Evolutionary conservation across 768 basidiomycete species (phyloP).

Genomic region (Leucosporidium scottii): DNA sequence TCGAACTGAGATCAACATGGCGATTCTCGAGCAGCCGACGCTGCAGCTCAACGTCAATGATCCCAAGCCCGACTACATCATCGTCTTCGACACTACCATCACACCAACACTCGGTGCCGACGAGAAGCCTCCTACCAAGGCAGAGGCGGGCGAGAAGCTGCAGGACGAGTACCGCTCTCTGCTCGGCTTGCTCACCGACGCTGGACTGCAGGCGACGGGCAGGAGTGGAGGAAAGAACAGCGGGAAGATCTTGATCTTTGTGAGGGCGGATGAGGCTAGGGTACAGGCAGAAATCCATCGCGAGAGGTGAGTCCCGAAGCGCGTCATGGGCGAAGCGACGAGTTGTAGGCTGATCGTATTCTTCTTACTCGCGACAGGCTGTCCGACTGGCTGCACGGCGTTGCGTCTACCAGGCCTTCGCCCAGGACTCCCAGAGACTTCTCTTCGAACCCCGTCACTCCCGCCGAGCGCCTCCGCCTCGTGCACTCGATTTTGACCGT

Average conservation of each 20-base stretch:
- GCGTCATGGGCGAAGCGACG: not conserved
- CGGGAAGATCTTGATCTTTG: conserved; percentile 67
- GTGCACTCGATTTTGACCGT: conserved; percentile 61
- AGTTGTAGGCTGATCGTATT: not conserved
- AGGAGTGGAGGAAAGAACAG: conserved; percentile 59
- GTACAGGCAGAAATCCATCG: conserved; percentile 52
- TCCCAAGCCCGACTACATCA: conserved; percentile 20
- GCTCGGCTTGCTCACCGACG: conserved; percentile 54
- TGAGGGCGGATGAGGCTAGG: conserved; percentile 59
- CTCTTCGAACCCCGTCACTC: conserved; percentile 48
- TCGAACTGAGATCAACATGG: no score
- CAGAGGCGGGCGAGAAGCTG: conserved; percentile 56
- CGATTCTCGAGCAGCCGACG: no score
- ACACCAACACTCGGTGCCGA: not conserved
- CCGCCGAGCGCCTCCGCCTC: conserved; percentile 74
- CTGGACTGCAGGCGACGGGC: conserved; percentile 64
- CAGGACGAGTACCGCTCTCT: conserved; percentile 63
- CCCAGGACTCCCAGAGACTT: conserved; percentile 48
- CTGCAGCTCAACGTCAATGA: not conserved
- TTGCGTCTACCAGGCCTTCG: conserved; percentile 48
- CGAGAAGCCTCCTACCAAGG: not conserved
- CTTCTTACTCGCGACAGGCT: conserved; percentile 44
- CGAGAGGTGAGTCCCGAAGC: not conserved
- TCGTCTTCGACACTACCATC: conserved; percentile 16
- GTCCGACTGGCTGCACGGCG: conserved; percentile 67